Conservation (phyloP, 768 basidiomycete genomes). For the Panellus pusillus region DNA sequence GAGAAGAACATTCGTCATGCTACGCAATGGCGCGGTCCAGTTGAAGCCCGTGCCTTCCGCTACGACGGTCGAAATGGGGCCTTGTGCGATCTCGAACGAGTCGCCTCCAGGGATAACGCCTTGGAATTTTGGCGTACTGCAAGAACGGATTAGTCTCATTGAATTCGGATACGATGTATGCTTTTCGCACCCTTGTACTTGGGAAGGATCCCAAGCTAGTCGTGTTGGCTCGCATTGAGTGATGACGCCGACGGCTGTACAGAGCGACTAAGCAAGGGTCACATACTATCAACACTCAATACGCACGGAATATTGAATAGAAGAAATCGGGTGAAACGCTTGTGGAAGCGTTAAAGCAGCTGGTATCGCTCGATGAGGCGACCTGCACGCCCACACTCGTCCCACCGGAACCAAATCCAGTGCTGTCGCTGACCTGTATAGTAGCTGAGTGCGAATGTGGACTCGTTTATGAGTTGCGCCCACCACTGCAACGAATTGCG, state of each 20-base stretch:
- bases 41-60: conserved; percentile 61
- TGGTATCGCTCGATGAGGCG: conserved; percentile 45
- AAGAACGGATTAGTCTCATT: neutral
- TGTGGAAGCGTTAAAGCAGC: conserved; percentile 57
- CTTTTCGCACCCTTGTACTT: conserved; percentile 16
- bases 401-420: conserved; percentile 70
- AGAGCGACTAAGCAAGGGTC: too few relatives aligned
- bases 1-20: conserved; percentile 65
- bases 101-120: conserved; percentile 81
- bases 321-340: conserved; percentile 54
- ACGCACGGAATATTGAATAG: conserved; percentile 52
- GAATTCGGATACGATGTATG: neutral
- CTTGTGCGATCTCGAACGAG: conserved; percentile 64
- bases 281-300: too few relatives aligned
- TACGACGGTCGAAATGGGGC: conserved; percentile 41
- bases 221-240: conserved; percentile 65
- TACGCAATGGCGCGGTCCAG: conserved; percentile 66
- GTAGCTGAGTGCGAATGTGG: neutral
- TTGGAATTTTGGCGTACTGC: conserved; percentile 58
- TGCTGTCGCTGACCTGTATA: conserved; percentile 55
- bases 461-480: neutral
- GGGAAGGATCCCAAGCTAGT: conserved; percentile 41
- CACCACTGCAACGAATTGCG: conserved; percentile 77
- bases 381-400: conserved; percentile 70
- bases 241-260: conserved; percentile 50